Conservation (phyloP, 2,329 filamentous ascomycete species). For the Neofusicoccum sp. region DNA sequence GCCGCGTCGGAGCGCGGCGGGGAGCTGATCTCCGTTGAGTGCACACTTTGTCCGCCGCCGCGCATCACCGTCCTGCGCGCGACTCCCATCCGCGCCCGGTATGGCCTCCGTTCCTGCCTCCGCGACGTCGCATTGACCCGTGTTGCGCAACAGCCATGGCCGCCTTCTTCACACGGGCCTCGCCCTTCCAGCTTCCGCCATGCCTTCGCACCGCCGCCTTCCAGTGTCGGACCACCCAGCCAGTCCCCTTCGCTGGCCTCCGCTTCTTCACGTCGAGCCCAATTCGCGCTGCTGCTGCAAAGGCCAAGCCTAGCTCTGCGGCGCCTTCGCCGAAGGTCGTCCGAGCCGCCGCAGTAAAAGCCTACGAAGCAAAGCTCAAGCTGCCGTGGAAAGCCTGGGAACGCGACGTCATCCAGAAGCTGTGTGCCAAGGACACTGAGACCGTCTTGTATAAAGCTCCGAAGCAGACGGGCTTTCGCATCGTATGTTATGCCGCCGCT, state of each 20-base stretch:
- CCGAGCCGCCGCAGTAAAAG: neutral
- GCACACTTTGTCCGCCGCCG: conserved; percentile 6
- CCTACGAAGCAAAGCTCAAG: neutral
- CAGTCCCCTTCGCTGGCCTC: neutral
- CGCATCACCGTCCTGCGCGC: conserved; percentile 14
- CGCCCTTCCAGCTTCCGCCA: neutral
- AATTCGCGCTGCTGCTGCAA: neutral
- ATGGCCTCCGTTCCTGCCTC: neutral
- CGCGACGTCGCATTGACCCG: neutral
- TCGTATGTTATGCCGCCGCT: conserved; percentile 2
- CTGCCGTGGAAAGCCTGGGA: neutral
- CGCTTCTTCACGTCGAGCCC: conserved; percentile 3
- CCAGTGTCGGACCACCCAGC: neutral
- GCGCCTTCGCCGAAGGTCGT: neutral
- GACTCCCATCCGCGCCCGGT: neutral
- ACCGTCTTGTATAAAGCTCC: conserved; percentile 9
- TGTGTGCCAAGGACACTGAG: neutral
- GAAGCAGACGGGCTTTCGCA: conserved; percentile 8
- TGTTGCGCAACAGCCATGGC: conserved; percentile 8
- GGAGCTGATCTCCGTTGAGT: conserved; percentile 21
- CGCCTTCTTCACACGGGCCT: conserved; percentile 1
- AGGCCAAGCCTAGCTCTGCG: neutral
- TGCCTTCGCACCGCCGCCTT: neutral
- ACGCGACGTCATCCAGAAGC: neutral
- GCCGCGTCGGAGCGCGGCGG: conserved; percentile 20